A percentile compares a stretch with the other conserved stretches of the same genome.
These are phyloP conservation scores for Monosporascus ibericus DNA, from an alignment of 2,329 filamentous ascomycete species.

Conservation along the genomic window DNA sequence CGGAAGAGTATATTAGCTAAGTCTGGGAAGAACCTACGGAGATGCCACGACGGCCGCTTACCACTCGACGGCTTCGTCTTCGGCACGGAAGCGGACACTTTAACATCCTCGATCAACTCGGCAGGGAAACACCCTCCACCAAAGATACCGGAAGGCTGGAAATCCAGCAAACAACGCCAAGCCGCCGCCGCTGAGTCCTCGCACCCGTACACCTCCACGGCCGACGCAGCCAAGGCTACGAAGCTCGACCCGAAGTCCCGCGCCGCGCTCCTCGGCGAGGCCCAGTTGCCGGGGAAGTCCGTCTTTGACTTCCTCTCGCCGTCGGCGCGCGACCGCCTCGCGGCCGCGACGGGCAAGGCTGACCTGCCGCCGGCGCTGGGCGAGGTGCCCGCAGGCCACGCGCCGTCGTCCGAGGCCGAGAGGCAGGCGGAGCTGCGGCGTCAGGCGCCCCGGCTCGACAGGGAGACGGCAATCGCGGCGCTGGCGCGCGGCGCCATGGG, in stretches of 20 bases:
- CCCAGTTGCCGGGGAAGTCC: conserved; percentile 79
- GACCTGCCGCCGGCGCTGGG: conserved; percentile 73
- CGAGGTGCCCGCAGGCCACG: conserved; percentile 63
- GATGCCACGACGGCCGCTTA: conserved; percentile 77
- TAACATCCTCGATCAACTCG: conserved; percentile 36
- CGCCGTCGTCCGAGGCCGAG: conserved; percentile 53
- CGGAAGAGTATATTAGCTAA: conserved; percentile 47
- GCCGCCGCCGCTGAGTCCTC: conserved; percentile 7
- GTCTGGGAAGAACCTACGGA: conserved; percentile 46
- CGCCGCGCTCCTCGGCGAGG: conserved; percentile 75
- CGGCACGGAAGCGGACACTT: conserved; percentile 44
- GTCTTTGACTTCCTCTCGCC: conserved; percentile 89
- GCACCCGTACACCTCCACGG: conserved; percentile 54
- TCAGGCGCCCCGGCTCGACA: conserved; percentile 59
- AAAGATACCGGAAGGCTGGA: conserved; percentile 68
- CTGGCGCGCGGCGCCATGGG: conserved; percentile 56
- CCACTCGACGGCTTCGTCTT: conserved; percentile 78
- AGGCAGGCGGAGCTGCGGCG: conserved; percentile 51
- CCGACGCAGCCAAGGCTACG: conserved; percentile 73
- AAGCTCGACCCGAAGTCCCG: conserved; percentile 69
- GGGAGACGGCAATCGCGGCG: conserved; percentile 61
- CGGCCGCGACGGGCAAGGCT: conserved; percentile 64
- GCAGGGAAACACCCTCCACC: conserved; percentile 55
- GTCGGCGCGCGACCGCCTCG: conserved; percentile 70
- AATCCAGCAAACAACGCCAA: conserved; percentile 47